Evolutionary conservation across 306 rosid species (phyloP).

Genomic region (Psophocarpus tetragonolobus): DNA sequence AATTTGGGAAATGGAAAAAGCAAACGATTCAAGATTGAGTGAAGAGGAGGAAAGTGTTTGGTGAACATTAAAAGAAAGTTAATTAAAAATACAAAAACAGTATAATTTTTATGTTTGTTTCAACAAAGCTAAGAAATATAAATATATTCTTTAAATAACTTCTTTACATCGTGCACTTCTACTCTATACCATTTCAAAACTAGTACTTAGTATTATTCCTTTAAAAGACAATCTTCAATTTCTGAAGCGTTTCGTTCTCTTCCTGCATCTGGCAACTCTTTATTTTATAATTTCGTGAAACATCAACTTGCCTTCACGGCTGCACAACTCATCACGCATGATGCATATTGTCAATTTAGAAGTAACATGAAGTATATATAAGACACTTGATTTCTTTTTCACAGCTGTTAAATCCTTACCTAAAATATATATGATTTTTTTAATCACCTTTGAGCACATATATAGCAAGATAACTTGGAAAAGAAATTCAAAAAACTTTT

Average conservation of each 20-base stretch:
- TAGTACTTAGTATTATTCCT: not conserved
- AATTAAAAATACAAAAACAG: not conserved
- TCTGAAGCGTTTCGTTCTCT: not conserved
- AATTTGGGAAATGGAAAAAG: not conserved
- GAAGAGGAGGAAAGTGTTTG: not conserved
- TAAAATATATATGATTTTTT: not conserved
- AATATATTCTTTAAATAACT: not conserved
- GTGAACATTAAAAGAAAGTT: not conserved
- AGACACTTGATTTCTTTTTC: not conserved
- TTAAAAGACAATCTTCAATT: not conserved
- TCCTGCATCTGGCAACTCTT: not conserved
- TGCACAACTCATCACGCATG: not conserved
- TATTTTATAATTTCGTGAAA: not conserved
- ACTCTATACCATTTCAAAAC: not conserved
- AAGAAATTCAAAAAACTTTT: not conserved
- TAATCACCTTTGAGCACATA: not conserved
- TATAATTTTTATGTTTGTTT: not conserved
- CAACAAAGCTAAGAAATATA: not conserved
- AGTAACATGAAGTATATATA: not conserved
- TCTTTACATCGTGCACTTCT: not conserved
- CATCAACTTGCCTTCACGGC: conserved; percentile 7
- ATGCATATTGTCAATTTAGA: not conserved
- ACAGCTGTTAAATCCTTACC: not conserved
- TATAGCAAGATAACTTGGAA: not conserved
- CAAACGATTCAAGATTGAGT: not conserved